Base-by-base conservation (phyloP, 2,329 filamentous ascomycete genomes). In the Ophiostoma pallidulum region DNA sequence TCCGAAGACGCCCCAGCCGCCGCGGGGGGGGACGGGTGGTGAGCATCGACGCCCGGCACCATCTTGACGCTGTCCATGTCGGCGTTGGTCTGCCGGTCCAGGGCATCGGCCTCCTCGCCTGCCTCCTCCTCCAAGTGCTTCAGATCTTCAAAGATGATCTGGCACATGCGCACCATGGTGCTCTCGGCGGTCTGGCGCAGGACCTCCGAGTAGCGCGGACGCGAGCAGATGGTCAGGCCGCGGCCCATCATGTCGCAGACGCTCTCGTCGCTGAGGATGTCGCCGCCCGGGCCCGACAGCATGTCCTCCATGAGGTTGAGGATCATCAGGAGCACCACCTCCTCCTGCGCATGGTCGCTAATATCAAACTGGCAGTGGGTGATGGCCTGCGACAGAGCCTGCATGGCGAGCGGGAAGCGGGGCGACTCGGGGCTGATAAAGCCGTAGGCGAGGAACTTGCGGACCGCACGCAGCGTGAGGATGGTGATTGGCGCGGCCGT, bases 201-300 rank as follows among this genome's bases (percentile, higher is more conserved):
- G 4, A 97, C 81, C 58, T 96, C 90, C 9, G 90, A 96, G 52
- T 97, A 81, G 47, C 91, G 80, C 47, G 86, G 80, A 60, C 97
- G 90, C 54, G 91, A 98, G 70, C 92, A 98, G 72, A 98, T 97
- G 60, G 89, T 95, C 55, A 98, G 67, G 1, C 91, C 92, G 2
- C 89, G 91, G 63, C 95, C 92, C 91, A 98, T 97, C 89, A 98
- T 97, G 63, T 96, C 89, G 62, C 94, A 98, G 10, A 98, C 89
- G 61, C 91, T 97, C 68, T 97, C 91, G 59, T 98, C 92, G 50
- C 91, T 94, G n/a, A 98, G 71, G 10, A 97, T 79, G 55, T 94
- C 84, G 32, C 92, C 92, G 26, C 91, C 89, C 0, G 90, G 87
- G 0, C 92, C 87, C 14, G 90, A 94, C 58, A 98, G 83, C 85